A percentile compares a stretch with the other conserved stretches of the same genome.
These are phyloP conservation scores for Ophiostoma piceae DNA, from an alignment of 2,329 filamentous ascomycete species.

Conservation along the genomic window DNA sequence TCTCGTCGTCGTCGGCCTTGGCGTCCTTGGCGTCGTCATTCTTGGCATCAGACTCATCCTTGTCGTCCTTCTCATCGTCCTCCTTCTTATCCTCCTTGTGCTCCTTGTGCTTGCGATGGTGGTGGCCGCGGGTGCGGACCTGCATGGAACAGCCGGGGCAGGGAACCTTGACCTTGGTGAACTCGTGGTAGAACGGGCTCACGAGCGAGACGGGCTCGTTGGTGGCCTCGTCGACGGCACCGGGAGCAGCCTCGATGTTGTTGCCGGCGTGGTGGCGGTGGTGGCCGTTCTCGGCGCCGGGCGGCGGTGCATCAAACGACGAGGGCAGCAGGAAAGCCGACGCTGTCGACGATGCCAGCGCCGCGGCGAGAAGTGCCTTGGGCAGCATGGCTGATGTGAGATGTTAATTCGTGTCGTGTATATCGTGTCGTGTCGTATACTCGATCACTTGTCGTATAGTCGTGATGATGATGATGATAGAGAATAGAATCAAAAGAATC, in stretches of 20 bases:
- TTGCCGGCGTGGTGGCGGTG: slow-evolving; percentile 11
- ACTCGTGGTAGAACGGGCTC: slow-evolving; percentile 38
- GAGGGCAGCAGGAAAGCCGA: slow-evolving; percentile 52
- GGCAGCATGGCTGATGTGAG: slow-evolving; percentile 31
- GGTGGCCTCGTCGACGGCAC: not conserved
- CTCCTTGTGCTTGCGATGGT: slow-evolving; percentile 21
- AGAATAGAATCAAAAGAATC: not conserved
- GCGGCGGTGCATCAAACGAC: slow-evolving; percentile 35
- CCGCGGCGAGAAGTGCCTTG: slow-evolving; percentile 44
- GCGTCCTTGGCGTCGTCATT: not conserved
- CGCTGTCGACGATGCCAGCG: slow-evolving; percentile 36
- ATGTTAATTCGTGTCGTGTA: not conserved
- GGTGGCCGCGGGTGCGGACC: slow-evolving; percentile 29
- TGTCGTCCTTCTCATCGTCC: slow-evolving; percentile 5
- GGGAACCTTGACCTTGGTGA: slow-evolving; percentile 40
- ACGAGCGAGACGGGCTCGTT: slow-evolving; percentile 31
- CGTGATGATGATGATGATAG: not conserved
- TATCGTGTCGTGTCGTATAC: not conserved
- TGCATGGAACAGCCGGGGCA: slow-evolving; percentile 50
- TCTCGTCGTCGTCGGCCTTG: not conserved
- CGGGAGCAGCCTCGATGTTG: not conserved
- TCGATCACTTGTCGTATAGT: not conserved
- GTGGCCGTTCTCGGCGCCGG: not conserved
- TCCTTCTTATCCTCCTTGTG: slow-evolving; percentile 6
- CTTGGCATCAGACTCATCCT: not conserved